phyloP scores from a whole-genome alignment of 805 yeast genomes.

The Blastobotrys peoriensis region DNA sequence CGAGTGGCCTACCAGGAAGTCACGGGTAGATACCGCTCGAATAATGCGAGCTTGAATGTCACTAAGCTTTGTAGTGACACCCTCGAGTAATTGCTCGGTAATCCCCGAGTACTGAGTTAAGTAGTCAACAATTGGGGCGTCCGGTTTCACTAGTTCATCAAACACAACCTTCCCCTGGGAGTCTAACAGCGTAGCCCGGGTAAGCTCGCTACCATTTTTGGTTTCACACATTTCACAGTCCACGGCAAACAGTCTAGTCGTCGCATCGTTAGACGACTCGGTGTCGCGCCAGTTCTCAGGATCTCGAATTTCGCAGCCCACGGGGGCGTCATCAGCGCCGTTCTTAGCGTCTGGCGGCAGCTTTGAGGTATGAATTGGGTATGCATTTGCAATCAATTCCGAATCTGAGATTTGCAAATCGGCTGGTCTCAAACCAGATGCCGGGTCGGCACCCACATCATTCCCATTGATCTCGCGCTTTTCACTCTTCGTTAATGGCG shows the following conservation, averaged over 20 bases:
- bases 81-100: constrained; percentile 57
- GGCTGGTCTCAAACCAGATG: constrained; percentile 32
- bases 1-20: constrained; percentile 83
- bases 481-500: constrained; percentile 55
- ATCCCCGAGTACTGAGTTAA: constrained; percentile 83
- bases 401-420: constrained; percentile 49
- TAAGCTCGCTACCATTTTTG: constrained; percentile 46
- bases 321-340: constrained; percentile 45
- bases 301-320: constrained; percentile 25
- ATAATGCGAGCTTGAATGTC: constrained; percentile 63
- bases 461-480: constrained; percentile 35
- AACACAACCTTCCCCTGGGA: constrained; percentile 49
- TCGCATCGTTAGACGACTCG: constrained; percentile 40
- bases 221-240: constrained; percentile 94
- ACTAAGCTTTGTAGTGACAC: constrained; percentile 54
- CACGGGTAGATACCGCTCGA: constrained; percentile 44
- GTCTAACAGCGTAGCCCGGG: constrained; percentile 72
- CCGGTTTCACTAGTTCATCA: constrained; percentile 77
- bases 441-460: neutral
- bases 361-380: constrained; percentile 49
- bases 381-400: constrained; percentile 45
- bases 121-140: constrained; percentile 68
- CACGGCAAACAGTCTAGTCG: constrained; percentile 60
- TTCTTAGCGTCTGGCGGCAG: too few relatives aligned
- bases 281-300: neutral